Conservation (phyloP, 768 basidiomycete genomes). For the Lactarius pseudohatsudake region DNA sequence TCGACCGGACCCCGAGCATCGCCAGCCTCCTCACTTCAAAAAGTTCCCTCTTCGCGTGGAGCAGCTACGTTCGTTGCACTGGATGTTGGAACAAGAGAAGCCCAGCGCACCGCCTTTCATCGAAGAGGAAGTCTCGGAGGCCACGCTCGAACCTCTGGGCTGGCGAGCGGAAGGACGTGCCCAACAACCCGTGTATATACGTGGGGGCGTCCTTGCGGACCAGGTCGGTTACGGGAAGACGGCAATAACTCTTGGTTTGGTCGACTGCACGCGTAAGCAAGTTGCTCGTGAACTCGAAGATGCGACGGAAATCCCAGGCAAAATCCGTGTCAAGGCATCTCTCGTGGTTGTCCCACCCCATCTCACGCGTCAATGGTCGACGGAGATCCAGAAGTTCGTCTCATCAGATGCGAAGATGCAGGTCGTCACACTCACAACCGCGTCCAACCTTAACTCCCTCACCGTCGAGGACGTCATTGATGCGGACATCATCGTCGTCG, state of each 20-base stretch:
- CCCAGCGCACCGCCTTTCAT: constrained; percentile 66
- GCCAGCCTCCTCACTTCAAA: constrained; percentile 79
- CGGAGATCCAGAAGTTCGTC: constrained; percentile 82
- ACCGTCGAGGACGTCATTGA: constrained; percentile 74
- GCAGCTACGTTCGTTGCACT: constrained; percentile 85
- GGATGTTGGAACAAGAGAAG: constrained; percentile 88
- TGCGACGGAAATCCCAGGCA: constrained; percentile 50
- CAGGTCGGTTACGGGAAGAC: constrained; percentile 98
- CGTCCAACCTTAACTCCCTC: constrained; percentile 65
- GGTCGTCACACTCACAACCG: constrained; percentile 65
- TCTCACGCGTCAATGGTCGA: constrained; percentile 85
- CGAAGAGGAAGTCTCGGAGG: constrained; percentile 94
- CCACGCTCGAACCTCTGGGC: constrained; percentile 77
- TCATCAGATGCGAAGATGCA: constrained; percentile 50
- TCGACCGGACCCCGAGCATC: constrained; percentile 63
- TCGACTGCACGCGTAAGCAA: constrained; percentile 64
- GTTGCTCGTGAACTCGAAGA: constrained; percentile 59
- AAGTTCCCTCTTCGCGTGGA: constrained; percentile 68
- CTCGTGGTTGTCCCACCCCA: constrained; percentile 88
- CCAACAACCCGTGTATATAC: constrained; percentile 66
- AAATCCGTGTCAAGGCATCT: constrained; percentile 77
- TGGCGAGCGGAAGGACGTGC: constrained; percentile 96
- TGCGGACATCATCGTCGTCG: constrained; percentile 85
- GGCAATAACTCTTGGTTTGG: constrained; percentile 87
- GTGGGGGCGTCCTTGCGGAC: constrained; percentile 92